These are phyloP conservation scores for Crithidia expoeki DNA, from an alignment of 208 protist genomes.

Conservation along the genomic window DNA sequence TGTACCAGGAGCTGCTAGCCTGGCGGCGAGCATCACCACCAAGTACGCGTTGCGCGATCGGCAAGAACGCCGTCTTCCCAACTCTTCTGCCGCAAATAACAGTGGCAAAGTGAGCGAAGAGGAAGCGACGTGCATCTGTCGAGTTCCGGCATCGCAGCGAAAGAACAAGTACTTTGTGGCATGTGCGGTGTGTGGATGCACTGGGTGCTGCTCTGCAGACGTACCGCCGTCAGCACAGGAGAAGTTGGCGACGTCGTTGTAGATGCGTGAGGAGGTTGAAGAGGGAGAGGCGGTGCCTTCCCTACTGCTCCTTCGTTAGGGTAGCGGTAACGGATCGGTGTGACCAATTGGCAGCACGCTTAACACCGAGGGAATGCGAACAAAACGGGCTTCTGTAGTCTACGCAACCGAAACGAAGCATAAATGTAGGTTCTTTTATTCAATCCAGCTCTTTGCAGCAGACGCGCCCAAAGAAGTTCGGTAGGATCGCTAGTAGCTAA, in stretches of 20 bases:
- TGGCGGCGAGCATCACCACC: constrained; percentile 49
- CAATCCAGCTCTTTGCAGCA: too few species aligned
- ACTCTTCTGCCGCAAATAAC: constrained; percentile 12
- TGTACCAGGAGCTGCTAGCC: constrained; percentile 67
- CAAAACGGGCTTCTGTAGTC: too few species aligned
- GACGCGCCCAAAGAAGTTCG: too few species aligned
- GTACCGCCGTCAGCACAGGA: neutral
- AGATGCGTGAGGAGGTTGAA: too few species aligned
- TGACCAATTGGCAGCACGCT: too few species aligned
- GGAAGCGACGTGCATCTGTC: constrained; percentile 70
- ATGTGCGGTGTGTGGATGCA: constrained; percentile 82
- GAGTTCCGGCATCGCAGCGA: constrained; percentile 70
- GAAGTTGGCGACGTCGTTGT: constrained; percentile 1
- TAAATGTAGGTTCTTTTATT: too few species aligned
- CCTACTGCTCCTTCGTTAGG: too few species aligned
- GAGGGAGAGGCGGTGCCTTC: too few species aligned
- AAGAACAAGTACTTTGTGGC: constrained; percentile 57
- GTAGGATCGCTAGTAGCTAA: too few species aligned
- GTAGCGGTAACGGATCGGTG: too few species aligned
- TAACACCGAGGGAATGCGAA: too few species aligned
- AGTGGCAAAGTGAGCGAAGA: neutral
- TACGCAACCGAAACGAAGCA: too few species aligned
- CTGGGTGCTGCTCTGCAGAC: constrained; percentile 73
- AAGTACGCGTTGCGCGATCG: constrained; percentile 67
- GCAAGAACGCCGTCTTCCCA: constrained; percentile 34